Evolutionary conservation across 2,329 filamentous ascomycete species (phyloP).

Genomic region (Arthrobotrys conoides): DNA sequence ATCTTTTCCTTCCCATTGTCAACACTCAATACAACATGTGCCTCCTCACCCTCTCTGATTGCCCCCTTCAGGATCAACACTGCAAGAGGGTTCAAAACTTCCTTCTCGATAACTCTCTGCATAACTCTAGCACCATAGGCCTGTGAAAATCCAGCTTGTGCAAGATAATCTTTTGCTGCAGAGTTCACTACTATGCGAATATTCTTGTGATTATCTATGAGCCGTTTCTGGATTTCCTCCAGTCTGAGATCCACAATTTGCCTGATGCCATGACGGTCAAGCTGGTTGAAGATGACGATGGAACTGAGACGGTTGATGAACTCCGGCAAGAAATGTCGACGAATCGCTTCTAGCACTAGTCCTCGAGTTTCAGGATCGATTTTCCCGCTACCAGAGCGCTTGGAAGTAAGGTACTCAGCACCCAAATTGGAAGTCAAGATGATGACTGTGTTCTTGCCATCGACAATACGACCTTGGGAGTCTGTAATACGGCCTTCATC

Average conservation of each 20-base stretch:
- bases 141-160: conserved; percentile 90
- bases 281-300: conserved; percentile 97
- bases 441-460: conserved; percentile 97
- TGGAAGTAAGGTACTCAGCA: conserved; percentile 80
- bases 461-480: conserved; percentile 93
- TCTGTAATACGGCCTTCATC: conserved; percentile 99
- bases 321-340: conserved; percentile 97
- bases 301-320: conserved; percentile 98
- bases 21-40: conserved; percentile 77
- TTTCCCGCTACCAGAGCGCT: conserved; percentile 77
- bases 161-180: conserved; percentile 93
- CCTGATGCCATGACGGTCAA: conserved; percentile 89
- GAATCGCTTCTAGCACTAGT: conserved; percentile 89
- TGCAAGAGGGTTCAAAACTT: conserved; percentile 92
- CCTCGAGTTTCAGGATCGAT: conserved; percentile 89
- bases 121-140: conserved; percentile 94
- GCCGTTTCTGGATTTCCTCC: conserved; percentile 88
- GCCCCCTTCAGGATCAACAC: conserved; percentile 89
- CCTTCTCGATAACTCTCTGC: conserved; percentile 92
- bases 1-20: conserved; percentile 78
- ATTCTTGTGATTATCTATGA: conserved; percentile 86
- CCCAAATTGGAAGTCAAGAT: conserved; percentile 99
- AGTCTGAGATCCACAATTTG: conserved; percentile 95
- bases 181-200: conserved; percentile 85
- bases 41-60: conserved; percentile 87